A percentile compares a stretch with the other conserved stretches of the same genome.
Evolutionary conservation across 371 early-diverging fungal species (phyloP).

Genomic region (Quaeritorhiza haematococci): DNA sequence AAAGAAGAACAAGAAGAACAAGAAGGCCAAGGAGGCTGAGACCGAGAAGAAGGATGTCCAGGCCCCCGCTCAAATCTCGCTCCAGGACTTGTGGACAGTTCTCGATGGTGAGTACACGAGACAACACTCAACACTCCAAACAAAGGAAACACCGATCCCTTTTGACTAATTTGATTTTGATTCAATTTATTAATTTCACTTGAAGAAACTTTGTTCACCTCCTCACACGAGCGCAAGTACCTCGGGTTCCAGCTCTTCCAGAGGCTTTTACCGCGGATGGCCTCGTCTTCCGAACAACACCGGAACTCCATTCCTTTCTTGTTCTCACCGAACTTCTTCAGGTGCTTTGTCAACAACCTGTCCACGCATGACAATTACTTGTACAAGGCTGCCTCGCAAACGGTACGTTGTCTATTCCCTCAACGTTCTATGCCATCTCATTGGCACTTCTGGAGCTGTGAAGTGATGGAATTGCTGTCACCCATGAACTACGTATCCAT

Average conservation of each 20-base stretch:
- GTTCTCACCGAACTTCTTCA: conserved; percentile 78
- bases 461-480: too few relatives aligned
- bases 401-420: conserved; percentile 49
- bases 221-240: conserved; percentile 79
- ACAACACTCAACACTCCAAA: background rate
- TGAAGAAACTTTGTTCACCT: conserved; percentile 64
- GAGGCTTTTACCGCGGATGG: conserved; percentile 57
- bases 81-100: conserved; percentile 76
- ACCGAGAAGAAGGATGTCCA: too few relatives aligned
- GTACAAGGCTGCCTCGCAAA: conserved; percentile 70
- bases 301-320: conserved; percentile 64
- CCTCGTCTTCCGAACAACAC: conserved; percentile 14
- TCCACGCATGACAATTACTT: conserved; percentile 67
- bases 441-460: background rate
- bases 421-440: too few relatives aligned
- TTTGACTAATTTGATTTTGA: too few relatives aligned
- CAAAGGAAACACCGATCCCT: too few relatives aligned
- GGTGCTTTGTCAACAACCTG: conserved; percentile 75
- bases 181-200: too few relatives aligned
- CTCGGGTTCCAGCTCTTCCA: conserved; percentile 83
- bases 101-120: conserved; percentile 56
- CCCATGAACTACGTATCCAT: conserved; percentile 27
- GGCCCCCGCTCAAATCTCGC: too few relatives aligned
- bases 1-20: too few relatives aligned
- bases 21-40: too few relatives aligned